Conservation (phyloP, 139 green algal species). For the Coelastrella sp. region DNA sequence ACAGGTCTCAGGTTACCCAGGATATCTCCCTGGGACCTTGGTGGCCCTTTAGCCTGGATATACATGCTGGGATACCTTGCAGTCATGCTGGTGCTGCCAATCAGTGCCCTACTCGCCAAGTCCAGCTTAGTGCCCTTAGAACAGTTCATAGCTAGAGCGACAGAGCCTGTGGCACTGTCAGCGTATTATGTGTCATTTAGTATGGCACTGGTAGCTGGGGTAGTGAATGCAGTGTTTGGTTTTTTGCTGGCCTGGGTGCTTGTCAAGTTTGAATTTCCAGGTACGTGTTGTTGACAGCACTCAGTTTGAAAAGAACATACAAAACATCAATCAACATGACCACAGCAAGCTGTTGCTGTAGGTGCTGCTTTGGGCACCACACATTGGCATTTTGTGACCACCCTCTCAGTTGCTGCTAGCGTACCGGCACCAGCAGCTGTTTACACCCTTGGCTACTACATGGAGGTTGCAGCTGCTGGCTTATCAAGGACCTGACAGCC, state of each 20-base stretch:
- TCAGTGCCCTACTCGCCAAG: constrained; percentile 60
- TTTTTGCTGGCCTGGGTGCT: constrained; percentile 83
- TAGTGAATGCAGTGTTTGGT: constrained; percentile 79
- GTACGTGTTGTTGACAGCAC: constrained; percentile 14
- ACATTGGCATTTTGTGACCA: not conserved
- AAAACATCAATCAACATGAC: too few relatives aligned
- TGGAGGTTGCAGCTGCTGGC: not conserved
- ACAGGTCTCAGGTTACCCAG: not conserved
- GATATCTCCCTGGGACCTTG: constrained; percentile 33
- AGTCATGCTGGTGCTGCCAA: constrained; percentile 73
- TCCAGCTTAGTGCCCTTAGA: constrained; percentile 52
- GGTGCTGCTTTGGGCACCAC: not conserved
- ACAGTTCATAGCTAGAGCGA: constrained; percentile 62
- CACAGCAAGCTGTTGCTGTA: too few relatives aligned
- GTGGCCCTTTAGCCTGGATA: constrained; percentile 52
- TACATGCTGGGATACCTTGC: constrained; percentile 69
- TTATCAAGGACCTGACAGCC: not conserved
- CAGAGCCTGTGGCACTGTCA: constrained; percentile 73
- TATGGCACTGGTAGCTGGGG: constrained; percentile 63
- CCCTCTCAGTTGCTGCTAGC: not conserved
- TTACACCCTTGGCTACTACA: not conserved
- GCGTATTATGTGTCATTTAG: constrained; percentile 79
- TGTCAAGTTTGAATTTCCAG: constrained; percentile 69
- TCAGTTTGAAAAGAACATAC: too few relatives aligned
- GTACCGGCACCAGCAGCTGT: not conserved